Evolutionary conservation across 2,329 filamentous ascomycete genomes (phyloP).

Genomic region (Aspergillus ibericus): DNA sequence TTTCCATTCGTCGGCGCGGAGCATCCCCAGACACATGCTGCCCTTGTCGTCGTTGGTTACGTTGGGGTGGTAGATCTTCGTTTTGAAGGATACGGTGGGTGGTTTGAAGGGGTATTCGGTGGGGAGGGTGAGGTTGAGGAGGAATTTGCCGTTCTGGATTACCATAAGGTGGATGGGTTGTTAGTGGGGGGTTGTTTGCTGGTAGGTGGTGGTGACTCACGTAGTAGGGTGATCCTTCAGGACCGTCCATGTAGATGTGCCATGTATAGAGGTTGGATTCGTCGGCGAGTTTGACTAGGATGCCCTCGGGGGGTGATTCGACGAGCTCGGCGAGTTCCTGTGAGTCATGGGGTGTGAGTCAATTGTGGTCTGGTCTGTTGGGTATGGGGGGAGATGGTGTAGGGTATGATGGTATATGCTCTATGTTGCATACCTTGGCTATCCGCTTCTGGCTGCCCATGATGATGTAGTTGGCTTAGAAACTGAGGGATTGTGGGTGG

Average conservation of each 20-base stretch:
- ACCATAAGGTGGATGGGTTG: not conserved
- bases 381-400: not conserved
- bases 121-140: constrained; percentile 70
- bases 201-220: constrained; percentile 47
- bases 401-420: not conserved
- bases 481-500: not conserved
- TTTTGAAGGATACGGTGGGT: constrained; percentile 74
- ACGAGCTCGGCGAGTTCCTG: constrained; percentile 64
- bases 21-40: constrained; percentile 79
- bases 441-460: constrained; percentile 51
- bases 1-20: constrained; percentile 90
- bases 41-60: constrained; percentile 83
- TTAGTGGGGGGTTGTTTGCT: not conserved
- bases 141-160: constrained; percentile 76
- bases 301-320: constrained; percentile 56
- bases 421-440: constrained; percentile 39
- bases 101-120: constrained; percentile 88
- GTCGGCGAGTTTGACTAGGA: constrained; percentile 57
- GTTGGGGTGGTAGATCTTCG: constrained; percentile 95
- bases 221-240: constrained; percentile 63
- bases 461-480: constrained; percentile 6
- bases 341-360: not conserved
- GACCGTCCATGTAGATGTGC: constrained; percentile 67
- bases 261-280: constrained; percentile 68
- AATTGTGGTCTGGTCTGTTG: not conserved